These are phyloP conservation scores for Acacia confusa DNA, from an alignment of 306 rosid genomes.

Conservation along the genomic window DNA sequence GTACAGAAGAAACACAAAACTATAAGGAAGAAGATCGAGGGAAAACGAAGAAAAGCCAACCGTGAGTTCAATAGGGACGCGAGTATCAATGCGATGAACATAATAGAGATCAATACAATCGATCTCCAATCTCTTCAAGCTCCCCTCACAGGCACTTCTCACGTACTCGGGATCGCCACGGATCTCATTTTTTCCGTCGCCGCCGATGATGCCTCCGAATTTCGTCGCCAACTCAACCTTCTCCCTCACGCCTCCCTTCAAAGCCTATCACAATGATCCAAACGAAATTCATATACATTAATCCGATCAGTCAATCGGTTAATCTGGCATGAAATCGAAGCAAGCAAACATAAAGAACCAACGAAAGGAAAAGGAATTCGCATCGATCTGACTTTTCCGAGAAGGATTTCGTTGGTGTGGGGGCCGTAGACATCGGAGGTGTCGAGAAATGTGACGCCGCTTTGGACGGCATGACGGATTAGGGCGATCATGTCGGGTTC, in stretches of 20 bases:
- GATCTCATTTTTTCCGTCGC: constrained; percentile 29
- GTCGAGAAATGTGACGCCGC: constrained; percentile 67
- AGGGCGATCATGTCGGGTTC: constrained; percentile 66
- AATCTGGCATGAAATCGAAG: neutral
- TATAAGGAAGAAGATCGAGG: too few relatives aligned
- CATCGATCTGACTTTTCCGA: constrained; percentile 34
- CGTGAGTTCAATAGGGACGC: constrained; percentile 78
- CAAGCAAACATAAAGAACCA: neutral
- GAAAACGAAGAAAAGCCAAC: constrained; percentile 13
- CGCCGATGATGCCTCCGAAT: constrained; percentile 33
- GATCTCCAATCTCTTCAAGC: constrained; percentile 60
- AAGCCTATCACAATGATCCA: constrained; percentile 33
- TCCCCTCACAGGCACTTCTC: constrained; percentile 66
- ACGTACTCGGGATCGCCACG: constrained; percentile 66
- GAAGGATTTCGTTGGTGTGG: constrained; percentile 52
- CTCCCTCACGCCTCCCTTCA: constrained; percentile 44
- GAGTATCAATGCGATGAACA: constrained; percentile 68
- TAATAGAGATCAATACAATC: constrained; percentile 72
- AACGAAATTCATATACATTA: neutral
- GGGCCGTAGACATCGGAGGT: constrained; percentile 70
- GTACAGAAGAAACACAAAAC: too few relatives aligned
- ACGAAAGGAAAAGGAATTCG: neutral
- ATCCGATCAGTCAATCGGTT: too few relatives aligned
- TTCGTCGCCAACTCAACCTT: constrained; percentile 70
- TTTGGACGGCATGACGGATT: constrained; percentile 56